Conservation (phyloP, 108 stramenopile species). For the Fragilariopsis cylindrus region DNA sequence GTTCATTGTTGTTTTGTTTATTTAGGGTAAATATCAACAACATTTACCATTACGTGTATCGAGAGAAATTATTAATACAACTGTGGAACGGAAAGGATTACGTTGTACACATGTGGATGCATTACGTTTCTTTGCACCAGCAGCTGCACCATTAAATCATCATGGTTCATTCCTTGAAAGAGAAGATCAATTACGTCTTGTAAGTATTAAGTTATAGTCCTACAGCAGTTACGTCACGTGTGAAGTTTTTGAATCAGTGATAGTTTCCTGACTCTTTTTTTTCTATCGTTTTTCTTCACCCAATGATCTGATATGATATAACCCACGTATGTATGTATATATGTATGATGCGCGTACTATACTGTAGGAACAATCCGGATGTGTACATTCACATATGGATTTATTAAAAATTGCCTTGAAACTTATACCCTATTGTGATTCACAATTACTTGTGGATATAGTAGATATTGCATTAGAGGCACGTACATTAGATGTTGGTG, state of each 20-base stretch:
- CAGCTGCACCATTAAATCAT: constrained; percentile 72
- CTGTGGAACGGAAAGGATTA: constrained; percentile 83
- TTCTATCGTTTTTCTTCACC: background rate
- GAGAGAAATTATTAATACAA: constrained; percentile 65
- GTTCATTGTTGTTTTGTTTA: no score
- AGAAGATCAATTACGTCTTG: constrained; percentile 56
- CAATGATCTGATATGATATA: background rate
- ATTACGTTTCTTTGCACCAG: constrained; percentile 90
- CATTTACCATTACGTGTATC: constrained; percentile 78
- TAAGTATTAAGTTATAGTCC: no score
- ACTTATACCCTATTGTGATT: constrained; percentile 68
- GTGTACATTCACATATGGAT: constrained; percentile 96
- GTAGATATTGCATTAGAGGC: constrained; percentile 75
- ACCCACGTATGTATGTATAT: background rate
- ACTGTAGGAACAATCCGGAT: constrained; percentile 44
- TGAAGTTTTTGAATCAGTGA: constrained; percentile 21
- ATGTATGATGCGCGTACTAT: background rate
- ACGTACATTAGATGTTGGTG: constrained; percentile 85
- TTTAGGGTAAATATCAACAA: constrained; percentile 67
- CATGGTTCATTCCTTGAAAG: constrained; percentile 55
- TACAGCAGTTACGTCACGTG: constrained; percentile 44
- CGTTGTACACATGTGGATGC: constrained; percentile 95
- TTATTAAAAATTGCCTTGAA: constrained; percentile 86
- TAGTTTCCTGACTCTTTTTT: no score
- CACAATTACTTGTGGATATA: constrained; percentile 56